Conservation (phyloP, 2,329 filamentous ascomycete species). For the Fusarium paranaense region DNA sequence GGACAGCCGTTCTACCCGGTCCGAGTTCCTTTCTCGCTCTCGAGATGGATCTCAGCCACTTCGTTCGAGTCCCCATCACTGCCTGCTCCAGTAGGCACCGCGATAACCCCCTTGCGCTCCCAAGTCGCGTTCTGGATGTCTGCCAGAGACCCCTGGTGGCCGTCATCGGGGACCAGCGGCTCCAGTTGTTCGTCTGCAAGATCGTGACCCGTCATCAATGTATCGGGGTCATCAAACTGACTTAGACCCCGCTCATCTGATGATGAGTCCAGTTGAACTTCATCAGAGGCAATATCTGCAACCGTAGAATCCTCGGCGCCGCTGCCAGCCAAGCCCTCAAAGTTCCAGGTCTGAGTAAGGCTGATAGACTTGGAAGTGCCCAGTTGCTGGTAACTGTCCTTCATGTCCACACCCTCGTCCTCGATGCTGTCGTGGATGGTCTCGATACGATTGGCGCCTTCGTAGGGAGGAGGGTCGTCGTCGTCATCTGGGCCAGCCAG, state of each 20-base stretch:
- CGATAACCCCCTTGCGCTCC: slow-evolving; percentile 53
- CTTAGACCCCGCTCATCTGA: slow-evolving; percentile 48
- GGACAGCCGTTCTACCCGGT: slow-evolving; percentile 35
- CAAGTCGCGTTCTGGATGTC: slow-evolving; percentile 50
- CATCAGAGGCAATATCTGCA: slow-evolving; percentile 57
- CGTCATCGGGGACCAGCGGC: slow-evolving; percentile 22
- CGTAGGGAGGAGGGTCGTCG: slow-evolving; percentile 51
- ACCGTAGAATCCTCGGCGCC: slow-evolving; percentile 47
- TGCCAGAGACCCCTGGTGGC: slow-evolving; percentile 27
- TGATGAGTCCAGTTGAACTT: slow-evolving; percentile 56
- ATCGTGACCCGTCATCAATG: slow-evolving; percentile 45
- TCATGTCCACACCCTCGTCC: slow-evolving; percentile 60
- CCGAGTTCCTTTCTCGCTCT: slow-evolving; percentile 50
- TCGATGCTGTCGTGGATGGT: slow-evolving; percentile 59
- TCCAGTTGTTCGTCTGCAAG: slow-evolving; percentile 22
- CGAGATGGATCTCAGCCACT: slow-evolving; percentile 63
- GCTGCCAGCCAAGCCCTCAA: slow-evolving; percentile 52
- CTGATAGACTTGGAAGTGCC: slow-evolving; percentile 47
- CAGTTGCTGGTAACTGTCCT: slow-evolving; percentile 48
- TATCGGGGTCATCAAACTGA: slow-evolving; percentile 45
- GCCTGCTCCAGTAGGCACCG: slow-evolving; percentile 52
- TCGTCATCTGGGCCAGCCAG: slow-evolving; percentile 43
- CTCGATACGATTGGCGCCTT: slow-evolving; percentile 32
- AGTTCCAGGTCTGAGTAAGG: slow-evolving; percentile 60
- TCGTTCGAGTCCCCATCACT: slow-evolving; percentile 56